phyloP scores from a whole-genome alignment of 345 rosid genomes.

The Lepidium didymum region DNA sequence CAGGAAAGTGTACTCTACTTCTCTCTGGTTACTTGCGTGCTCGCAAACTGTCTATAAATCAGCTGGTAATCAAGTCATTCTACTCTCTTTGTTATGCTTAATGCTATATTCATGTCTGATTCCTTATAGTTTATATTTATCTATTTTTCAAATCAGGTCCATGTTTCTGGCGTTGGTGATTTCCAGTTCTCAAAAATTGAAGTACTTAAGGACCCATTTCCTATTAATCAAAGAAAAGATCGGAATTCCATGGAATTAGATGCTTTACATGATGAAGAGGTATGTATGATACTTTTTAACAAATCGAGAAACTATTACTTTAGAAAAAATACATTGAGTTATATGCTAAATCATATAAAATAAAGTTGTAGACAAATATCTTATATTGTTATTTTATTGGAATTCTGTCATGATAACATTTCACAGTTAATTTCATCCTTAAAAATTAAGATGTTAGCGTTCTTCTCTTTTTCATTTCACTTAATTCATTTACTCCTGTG shows the following conservation, averaged over 20 bases:
- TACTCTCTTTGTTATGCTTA: slow-evolving; percentile 1
- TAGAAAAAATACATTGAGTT: neutral
- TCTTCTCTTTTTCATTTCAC: neutral
- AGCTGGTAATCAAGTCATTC: slow-evolving; percentile 51
- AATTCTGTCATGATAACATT: neutral
- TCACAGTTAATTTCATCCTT: neutral
- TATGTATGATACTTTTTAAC: slow-evolving; percentile 30
- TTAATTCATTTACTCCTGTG: neutral
- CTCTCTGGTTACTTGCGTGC: slow-evolving; percentile 78
- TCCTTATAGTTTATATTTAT: neutral
- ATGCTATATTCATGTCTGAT: slow-evolving; percentile 6
- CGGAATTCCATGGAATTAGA: slow-evolving; percentile 67
- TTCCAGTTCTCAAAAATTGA: slow-evolving; percentile 79
- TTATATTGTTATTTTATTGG: neutral
- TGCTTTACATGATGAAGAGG: slow-evolving; percentile 49
- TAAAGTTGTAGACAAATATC: neutral
- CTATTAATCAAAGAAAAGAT: slow-evolving; percentile 57
- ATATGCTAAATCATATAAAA: neutral
- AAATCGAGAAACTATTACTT: neutral
- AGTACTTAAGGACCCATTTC: slow-evolving; percentile 68
- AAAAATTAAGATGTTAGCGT: neutral
- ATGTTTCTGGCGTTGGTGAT: slow-evolving; percentile 84
- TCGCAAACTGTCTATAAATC: slow-evolving; percentile 66
- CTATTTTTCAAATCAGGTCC: slow-evolving; percentile 45
- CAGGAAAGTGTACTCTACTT: slow-evolving; percentile 56